Evolutionary conservation across 116 monocot genomes (phyloP), one percentile per base, ranked within the genome.

Genomic region (Zostera marina): DNA sequence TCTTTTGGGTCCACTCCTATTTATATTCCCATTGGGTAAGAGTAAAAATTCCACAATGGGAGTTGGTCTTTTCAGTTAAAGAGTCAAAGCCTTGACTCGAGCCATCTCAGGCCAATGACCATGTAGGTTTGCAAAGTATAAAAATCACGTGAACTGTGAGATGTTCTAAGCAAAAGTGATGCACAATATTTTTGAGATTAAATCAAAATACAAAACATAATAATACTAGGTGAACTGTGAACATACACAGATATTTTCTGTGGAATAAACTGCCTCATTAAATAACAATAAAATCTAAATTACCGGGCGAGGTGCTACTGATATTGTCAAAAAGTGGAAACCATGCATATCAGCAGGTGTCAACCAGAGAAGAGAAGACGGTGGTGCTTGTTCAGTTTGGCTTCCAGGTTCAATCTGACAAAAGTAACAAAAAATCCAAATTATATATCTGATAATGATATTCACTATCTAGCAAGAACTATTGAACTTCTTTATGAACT

Each of bases 281-380:
- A 48, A 22, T 32, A 45, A 8, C 47, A 26, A 52, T 39, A 3
- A 54, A 24, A 42, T 19, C 7, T 26, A 74, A 47, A 70, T 24
- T 94, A 94, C 94, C 77, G 78, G 94, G 22, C 85, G 82, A 63
- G 94, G 89, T 52, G 89, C 94, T 67, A 96, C 89, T 54, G 94
- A 82, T 67, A 96, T 83, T 43, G 94, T 88, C 73, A 96, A 72
- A 77, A 79, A 96, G 20, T 72, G 72, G 65, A 77, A 96, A 60
- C 82, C 94, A 66, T 44, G 75, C 88, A 96, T 67, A 60, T 96
- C 82, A 11, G 85, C 67, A 11, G 88, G 82, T 74, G 60, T 80
- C 65, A 96, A 68, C 49, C 55, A 69, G 61, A 96, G 68, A 53
- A 88, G 63, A 62, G 94, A 79, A 65, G 89, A 85, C 63, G 94